Percentiles rank a stretch among this genome's conserved stretches.
phyloP scores from a whole-genome alignment of 2,329 filamentous ascomycete genomes.

The Pseudocercospora crystallina region DNA sequence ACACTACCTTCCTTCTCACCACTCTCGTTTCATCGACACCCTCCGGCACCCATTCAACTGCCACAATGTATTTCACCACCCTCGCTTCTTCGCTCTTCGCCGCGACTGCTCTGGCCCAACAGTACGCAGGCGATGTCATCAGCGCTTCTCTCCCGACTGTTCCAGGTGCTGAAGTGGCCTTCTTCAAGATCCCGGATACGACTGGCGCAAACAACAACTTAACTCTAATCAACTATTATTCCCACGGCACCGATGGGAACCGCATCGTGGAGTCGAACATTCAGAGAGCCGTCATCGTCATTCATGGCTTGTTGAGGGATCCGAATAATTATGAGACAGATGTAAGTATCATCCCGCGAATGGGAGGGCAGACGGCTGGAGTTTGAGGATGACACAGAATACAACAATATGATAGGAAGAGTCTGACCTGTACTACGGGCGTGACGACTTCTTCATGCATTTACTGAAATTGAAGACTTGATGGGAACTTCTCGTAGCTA shows the following conservation, averaged over 20 bases:
- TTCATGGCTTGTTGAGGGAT: slow-evolving; percentile 33
- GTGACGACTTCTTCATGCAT: slow-evolving; percentile 1
- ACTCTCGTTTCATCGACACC: slow-evolving; percentile 4
- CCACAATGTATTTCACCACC: slow-evolving; percentile 6
- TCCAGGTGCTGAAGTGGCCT: slow-evolving; percentile 28
- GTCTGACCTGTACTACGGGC: slow-evolving; percentile 8
- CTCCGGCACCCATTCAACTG: background rate
- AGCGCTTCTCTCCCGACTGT: slow-evolving; percentile 23
- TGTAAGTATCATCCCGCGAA: slow-evolving; percentile 13
- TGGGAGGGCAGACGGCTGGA: background rate
- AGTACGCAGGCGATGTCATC: slow-evolving; percentile 28
- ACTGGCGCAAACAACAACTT: slow-evolving; percentile 25
- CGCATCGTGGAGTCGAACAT: slow-evolving; percentile 27
- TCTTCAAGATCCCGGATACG: slow-evolving; percentile 35
- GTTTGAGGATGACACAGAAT: background rate
- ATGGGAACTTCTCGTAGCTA: background rate
- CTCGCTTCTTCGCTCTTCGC: background rate
- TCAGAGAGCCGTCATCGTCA: slow-evolving; percentile 32
- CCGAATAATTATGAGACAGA: slow-evolving; percentile 28
- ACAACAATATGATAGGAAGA: slow-evolving; percentile 20
- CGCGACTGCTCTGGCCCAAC: slow-evolving; percentile 21
- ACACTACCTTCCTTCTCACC: background rate
- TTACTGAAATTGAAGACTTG: slow-evolving; percentile 2
- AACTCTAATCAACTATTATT: slow-evolving; percentile 36
- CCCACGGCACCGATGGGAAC: slow-evolving; percentile 23